Percentiles rank a stretch among this genome's conserved stretches.
Evolutionary conservation across 2,329 filamentous ascomycete genomes (phyloP).

Genomic region (Paraphoma sp.): DNA sequence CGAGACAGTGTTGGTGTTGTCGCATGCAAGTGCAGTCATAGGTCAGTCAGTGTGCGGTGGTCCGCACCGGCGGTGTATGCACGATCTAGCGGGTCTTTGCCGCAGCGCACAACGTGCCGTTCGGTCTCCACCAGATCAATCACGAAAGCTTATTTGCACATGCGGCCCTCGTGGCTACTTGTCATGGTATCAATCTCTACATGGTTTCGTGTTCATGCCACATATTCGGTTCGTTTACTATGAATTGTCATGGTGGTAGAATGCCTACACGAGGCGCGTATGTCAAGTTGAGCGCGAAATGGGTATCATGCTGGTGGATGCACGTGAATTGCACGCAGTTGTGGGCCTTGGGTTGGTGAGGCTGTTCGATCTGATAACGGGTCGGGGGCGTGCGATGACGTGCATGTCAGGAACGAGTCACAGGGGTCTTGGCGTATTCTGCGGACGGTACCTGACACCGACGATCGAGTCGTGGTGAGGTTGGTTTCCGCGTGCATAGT

Average conservation of each 20-base stretch:
- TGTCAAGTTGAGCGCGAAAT: too few relatives aligned
- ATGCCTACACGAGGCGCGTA: too few relatives aligned
- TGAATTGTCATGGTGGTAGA: too few relatives aligned
- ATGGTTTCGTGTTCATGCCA: background rate
- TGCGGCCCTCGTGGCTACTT: background rate
- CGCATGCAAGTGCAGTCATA: background rate
- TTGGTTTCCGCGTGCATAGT: too few relatives aligned
- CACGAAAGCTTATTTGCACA: slow-evolving; percentile 18
- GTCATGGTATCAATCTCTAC: background rate
- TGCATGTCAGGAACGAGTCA: slow-evolving; percentile 19
- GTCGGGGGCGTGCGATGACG: slow-evolving; percentile 24
- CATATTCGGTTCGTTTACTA: background rate
- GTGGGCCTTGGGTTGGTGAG: slow-evolving; percentile 1
- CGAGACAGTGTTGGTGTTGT: background rate
- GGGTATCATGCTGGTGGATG: too few relatives aligned
- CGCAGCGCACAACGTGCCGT: slow-evolving; percentile 1
- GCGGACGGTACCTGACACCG: slow-evolving; percentile 3
- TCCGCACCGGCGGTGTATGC: slow-evolving; percentile 17
- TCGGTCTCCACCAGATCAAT: slow-evolving; percentile 12
- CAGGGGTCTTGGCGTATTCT: slow-evolving; percentile 9
- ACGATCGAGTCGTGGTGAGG: background rate
- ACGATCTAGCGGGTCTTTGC: slow-evolving; percentile 26
- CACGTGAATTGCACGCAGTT: background rate
- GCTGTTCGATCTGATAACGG: slow-evolving; percentile 27
- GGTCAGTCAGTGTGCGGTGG: slow-evolving; percentile 1